Evolutionary conservation across 805 yeast species (phyloP).

Genomic region (Pichia cephalocereana): DNA sequence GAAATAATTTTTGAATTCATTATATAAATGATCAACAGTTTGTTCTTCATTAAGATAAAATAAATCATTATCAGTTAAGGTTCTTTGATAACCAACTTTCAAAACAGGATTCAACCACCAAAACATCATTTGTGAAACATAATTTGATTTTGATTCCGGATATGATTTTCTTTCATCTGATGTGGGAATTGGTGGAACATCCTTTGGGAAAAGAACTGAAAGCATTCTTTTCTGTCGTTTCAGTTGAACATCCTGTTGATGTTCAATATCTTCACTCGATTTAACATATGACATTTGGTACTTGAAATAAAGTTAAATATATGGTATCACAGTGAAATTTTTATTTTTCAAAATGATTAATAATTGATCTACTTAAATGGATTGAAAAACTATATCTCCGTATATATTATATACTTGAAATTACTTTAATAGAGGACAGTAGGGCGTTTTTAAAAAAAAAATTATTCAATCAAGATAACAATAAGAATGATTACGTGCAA

Average conservation of each 20-base stretch:
- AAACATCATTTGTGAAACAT: slow-evolving; percentile 40
- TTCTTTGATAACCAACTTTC: slow-evolving; percentile 61
- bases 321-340: too few species aligned
- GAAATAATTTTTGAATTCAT: slow-evolving; percentile 28
- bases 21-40: slow-evolving; percentile 33
- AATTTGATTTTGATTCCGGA: slow-evolving; percentile 37
- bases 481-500: too few species aligned
- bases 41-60: slow-evolving; percentile 35
- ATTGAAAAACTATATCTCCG: too few species aligned
- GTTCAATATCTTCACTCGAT: slow-evolving; percentile 1
- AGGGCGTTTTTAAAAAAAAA: too few species aligned
- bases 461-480: too few species aligned
- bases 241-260: slow-evolving; percentile 1
- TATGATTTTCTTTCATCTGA: slow-evolving; percentile 42
- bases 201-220: slow-evolving; percentile 39
- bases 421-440: too few species aligned
- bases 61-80: slow-evolving; percentile 56
- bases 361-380: too few species aligned
- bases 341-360: too few species aligned
- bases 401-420: too few species aligned
- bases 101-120: slow-evolving; percentile 64
- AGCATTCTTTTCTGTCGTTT: slow-evolving; percentile 38
- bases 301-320: too few species aligned
- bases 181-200: slow-evolving; percentile 41
- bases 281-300: background rate